Evolutionary conservation across 495 filamentous ascomycete species (phyloP).

Genomic region (Neurospora sp.): DNA sequence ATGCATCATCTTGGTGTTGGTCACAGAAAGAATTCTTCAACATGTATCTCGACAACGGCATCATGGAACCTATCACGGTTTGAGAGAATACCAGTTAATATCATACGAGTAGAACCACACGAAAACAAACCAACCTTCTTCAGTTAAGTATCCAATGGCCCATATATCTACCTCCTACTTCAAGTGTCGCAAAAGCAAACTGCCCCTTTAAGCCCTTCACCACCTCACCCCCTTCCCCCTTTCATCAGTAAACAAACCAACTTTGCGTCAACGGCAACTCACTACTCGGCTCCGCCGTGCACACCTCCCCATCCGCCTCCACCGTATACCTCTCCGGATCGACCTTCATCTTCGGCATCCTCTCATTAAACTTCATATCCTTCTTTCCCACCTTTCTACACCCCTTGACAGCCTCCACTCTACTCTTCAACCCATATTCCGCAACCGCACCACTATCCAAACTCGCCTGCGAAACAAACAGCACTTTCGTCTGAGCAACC

Average conservation of each 20-base stretch:
- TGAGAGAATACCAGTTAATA: too few species aligned
- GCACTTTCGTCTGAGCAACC: slow-evolving; percentile 62
- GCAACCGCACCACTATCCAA: slow-evolving; percentile 55
- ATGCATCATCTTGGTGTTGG: not conserved
- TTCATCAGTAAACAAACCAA: slow-evolving; percentile 62
- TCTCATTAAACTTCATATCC: slow-evolving; percentile 91
- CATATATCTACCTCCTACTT: not conserved
- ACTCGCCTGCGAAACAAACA: slow-evolving; percentile 72
- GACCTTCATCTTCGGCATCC: slow-evolving; percentile 84
- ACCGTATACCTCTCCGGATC: slow-evolving; percentile 89
- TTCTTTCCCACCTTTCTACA: slow-evolving; percentile 76
- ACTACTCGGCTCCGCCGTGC: slow-evolving; percentile 62
- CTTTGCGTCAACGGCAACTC: slow-evolving; percentile 71
- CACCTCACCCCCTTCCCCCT: not conserved
- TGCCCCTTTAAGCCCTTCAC: not conserved
- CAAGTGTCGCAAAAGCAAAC: not conserved
- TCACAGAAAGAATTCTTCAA: not conserved
- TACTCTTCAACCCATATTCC: slow-evolving; percentile 65
- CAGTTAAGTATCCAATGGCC: not conserved
- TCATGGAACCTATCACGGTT: too few species aligned
- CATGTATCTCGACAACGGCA: too few species aligned
- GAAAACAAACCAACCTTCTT: not conserved
- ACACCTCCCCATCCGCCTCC: slow-evolving; percentile 73
- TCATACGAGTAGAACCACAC: not conserved
- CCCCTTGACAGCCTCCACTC: slow-evolving; percentile 69